Base-by-base conservation (phyloP, 441 rosid species). In the Bocquillonia castaneifolia region DNA sequence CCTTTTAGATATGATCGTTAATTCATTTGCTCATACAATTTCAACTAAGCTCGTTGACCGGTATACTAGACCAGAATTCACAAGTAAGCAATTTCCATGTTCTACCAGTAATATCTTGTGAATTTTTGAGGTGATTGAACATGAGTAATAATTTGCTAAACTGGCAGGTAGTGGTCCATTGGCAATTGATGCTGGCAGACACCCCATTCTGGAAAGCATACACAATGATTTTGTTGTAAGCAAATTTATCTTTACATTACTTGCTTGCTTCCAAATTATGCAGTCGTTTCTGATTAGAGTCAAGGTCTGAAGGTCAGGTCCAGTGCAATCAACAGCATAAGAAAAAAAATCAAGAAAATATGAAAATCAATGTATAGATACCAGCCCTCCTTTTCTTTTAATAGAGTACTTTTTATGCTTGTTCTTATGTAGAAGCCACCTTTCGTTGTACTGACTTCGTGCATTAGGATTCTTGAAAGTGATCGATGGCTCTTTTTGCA, bases 131-230 rank as follows among this genome's bases (percentile, higher is more conserved):
- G 45, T 72, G 65, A 68, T 50, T 42, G 66, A 23, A 64, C 48
- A 45, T 72, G 63, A 34, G 75, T 79, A 64, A 72, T 64, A 14
- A 25, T 59, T 51, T 59, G 20, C 39, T 58, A 44, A 64, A 32
- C 48, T 84, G 70, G 64, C 78, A 94, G 99, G 83, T 53, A 80
- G 77, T 82, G 97, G 98, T 72, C 99, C 99, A 70, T 75, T 94
- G 75, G 99, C 96, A 72, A 89, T 94, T 74, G 98, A 94, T 76
- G 87, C 90, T 68, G 99, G 98, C 78, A 86, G 98, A 82, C 99
- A 94, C 76, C 99, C 99, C 61, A 85, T 94, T 75, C 83, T 90
- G 64, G 99, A 92, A 81, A 84, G 82, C 88, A 84, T 92, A 79
- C 98, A 90, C 87, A 85, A 69, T 72, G 96, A 88, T 74, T 92